phyloP scores from a whole-genome alignment of 257 asterid species.

The Fraxinus americana region DNA sequence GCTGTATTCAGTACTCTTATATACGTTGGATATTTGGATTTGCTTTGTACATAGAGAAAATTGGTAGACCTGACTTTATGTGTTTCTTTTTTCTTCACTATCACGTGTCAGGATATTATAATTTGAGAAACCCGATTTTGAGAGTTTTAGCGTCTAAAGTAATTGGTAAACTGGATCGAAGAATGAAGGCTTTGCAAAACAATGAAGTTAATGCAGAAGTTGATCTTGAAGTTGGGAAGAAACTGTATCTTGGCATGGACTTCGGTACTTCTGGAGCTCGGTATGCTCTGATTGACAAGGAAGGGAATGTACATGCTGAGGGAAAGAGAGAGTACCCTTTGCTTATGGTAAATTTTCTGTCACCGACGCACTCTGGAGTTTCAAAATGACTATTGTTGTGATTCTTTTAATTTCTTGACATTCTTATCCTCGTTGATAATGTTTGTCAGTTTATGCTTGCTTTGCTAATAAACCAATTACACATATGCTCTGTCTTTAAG shows the following conservation, averaged over 20 bases:
- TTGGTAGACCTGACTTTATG: background rate
- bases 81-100: background rate
- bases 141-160: slow-evolving; percentile 24
- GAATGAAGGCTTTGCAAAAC: slow-evolving; percentile 30
- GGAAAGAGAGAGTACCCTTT: slow-evolving; percentile 83
- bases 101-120: slow-evolving; percentile 21
- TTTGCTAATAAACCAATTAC: background rate
- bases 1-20: background rate
- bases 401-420: background rate
- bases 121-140: slow-evolving; percentile 28
- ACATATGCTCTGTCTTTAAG: slow-evolving; percentile 17
- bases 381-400: background rate
- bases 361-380: slow-evolving; percentile 8
- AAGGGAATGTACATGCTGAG: slow-evolving; percentile 56
- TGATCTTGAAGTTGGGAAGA: slow-evolving; percentile 36
- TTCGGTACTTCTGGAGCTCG: slow-evolving; percentile 97
- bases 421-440: background rate
- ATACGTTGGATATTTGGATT: background rate
- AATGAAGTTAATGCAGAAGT: slow-evolving; percentile 28
- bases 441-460: background rate
- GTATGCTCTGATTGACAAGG: slow-evolving; percentile 61
- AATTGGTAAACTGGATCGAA: slow-evolving; percentile 27
- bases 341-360: slow-evolving; percentile 44
- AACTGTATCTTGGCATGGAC: slow-evolving; percentile 90
- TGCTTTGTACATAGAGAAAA: background rate